Evolutionary conservation across 192 early-diverging fungal genomes (phyloP).

Genomic region (Backusella liffmaniae): DNA sequence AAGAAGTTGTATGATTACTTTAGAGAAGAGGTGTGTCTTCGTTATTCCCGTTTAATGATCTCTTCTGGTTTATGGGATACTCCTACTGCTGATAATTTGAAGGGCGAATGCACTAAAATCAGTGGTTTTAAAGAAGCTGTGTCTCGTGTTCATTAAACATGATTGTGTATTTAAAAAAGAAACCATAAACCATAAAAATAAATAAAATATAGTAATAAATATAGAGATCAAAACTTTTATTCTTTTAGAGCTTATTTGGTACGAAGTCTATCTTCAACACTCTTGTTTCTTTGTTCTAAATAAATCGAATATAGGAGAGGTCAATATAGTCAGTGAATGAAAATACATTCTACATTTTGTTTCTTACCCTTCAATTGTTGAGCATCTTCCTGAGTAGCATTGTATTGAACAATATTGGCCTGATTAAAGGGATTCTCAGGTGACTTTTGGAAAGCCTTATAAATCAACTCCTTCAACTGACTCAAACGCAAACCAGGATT

Average conservation of each 20-base stretch:
- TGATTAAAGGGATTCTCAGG: conserved; percentile 83
- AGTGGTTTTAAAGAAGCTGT: conserved; percentile 50
- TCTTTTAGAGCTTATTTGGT: not conserved
- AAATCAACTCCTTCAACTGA: conserved; percentile 78
- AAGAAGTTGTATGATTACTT: conserved; percentile 55
- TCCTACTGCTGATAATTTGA: conserved; percentile 40
- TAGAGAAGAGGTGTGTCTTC: conserved; percentile 52
- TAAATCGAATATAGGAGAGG: not conserved
- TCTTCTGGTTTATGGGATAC: conserved; percentile 43
- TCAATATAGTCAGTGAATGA: not conserved
- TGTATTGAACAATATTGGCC: conserved; percentile 62
- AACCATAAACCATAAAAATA: not conserved
- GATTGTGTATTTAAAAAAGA: not conserved
- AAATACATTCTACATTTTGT: not conserved
- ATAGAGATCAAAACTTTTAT: not conserved
- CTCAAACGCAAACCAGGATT: conserved; percentile 74
- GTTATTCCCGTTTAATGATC: conserved; percentile 47
- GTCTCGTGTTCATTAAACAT: conserved; percentile 5
- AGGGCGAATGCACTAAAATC: conserved; percentile 50
- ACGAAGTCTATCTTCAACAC: conserved; percentile 19
- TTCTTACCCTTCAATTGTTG: conserved; percentile 20
- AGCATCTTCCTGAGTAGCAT: conserved; percentile 64
- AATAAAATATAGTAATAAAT: not conserved
- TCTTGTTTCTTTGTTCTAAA: not conserved
- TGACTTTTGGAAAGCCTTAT: conserved; percentile 78